Evolutionary conservation across 164 flowering plant genomes (phyloP), one percentile per base, ranked within the genome.

Genomic region (Nymphaea colorata): DNA sequence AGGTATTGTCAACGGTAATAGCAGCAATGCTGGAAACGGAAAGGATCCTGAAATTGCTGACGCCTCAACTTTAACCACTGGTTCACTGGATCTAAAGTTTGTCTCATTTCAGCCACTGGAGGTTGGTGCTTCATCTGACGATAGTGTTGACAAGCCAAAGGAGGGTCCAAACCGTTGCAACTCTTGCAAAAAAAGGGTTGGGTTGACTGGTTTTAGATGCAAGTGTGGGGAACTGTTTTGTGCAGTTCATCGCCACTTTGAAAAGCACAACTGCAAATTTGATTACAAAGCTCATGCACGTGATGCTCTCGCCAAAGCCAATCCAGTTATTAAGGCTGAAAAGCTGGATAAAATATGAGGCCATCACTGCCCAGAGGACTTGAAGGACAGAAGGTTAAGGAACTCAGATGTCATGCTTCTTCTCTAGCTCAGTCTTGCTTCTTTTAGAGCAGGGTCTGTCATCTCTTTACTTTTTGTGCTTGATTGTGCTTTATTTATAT

Each of bases 191-290:
- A 84, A 82, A 69, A 83, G 85, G 45, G 79, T 82, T 45, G 87
- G 87, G 25, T 71, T 84, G 55, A 84, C 83, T 10, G 87, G 85
- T 6, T 84, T 84, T 76, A 81, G 66, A 55, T 84, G 87, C 72
- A 74, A 80, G 62, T 84, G 87, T 70, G 87, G 87, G 36, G 70
- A 79, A 44, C 67, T 81, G 36, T 84, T 80, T 57, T 84, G 87
- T 68, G 72, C 79, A 12, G 65, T 62, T n/a, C 87, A 83, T 66
- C 85, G 83, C 43, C 80, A 83, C 73, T 80, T 84, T n/a, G 87
- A 83, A 70, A 84, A 84, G 71, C 85, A 84, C 59, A 70, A 75
- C 16, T 80, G 87, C 69, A 77, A 78, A 41, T 79, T 84, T 66
- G 85, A 84, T 66, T 80, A 80, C 64, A 76, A 68, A 61, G 71